A percentile compares a stretch with the other conserved stretches of the same genome.
Evolutionary conservation across 2,329 filamentous ascomycete species (phyloP).

Genomic region (Leptographium wingfieldii): DNA sequence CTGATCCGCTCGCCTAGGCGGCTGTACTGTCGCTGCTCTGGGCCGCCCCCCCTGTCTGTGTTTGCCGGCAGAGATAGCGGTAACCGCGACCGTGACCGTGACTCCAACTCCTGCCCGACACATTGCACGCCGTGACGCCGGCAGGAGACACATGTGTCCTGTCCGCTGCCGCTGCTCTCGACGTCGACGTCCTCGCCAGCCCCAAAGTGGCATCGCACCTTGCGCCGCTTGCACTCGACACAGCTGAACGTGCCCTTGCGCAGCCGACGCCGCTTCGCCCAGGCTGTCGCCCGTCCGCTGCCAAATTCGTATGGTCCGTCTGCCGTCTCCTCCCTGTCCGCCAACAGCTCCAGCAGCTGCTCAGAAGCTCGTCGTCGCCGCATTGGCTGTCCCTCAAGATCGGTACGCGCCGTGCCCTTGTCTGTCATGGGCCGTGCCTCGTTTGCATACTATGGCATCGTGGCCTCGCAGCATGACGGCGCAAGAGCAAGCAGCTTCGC

Average conservation of each 20-base stretch:
- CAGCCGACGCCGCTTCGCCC: conserved; percentile 14
- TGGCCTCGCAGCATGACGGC: too few relatives aligned
- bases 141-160: conserved; percentile 30
- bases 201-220: conserved; percentile 33
- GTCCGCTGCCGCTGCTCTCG: too few relatives aligned
- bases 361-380: too few relatives aligned
- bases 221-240: conserved; percentile 40
- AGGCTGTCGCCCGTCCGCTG: neutral
- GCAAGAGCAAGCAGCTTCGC: too few relatives aligned
- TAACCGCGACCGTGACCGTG: neutral
- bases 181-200: neutral
- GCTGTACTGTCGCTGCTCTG: conserved; percentile 1
- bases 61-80: neutral
- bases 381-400: too few relatives aligned
- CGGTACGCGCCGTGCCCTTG: too few relatives aligned
- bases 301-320: neutral
- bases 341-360: too few relatives aligned
- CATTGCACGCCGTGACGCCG: conserved; percentile 27
- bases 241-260: conserved; percentile 44
- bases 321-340: neutral
- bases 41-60: neutral
- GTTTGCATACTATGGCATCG: too few relatives aligned
- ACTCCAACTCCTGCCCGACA: conserved; percentile 29
- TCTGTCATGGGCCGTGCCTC: too few relatives aligned
- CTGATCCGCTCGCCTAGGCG: conserved; percentile 6